Evolutionary conservation across 805 yeast genomes (phyloP).

Genomic region (Schwanniomyces yamadae): DNA sequence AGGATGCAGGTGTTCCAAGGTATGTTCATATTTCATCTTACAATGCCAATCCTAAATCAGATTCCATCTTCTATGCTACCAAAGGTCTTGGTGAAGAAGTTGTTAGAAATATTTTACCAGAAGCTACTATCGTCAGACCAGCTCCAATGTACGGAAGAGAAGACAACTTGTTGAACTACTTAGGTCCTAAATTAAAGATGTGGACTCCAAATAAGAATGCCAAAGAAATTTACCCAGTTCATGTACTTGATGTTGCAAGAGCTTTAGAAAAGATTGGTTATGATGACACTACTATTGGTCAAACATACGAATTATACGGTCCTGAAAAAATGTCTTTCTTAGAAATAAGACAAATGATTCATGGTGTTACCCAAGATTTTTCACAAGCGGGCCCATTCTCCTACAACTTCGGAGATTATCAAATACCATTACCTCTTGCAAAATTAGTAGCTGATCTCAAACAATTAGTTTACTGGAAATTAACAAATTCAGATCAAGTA

Average conservation of each 20-base stretch:
- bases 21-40: conserved; percentile 77
- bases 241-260: conserved; percentile 72
- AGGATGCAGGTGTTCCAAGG: conserved; percentile 70
- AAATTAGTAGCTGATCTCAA: conserved; percentile 45
- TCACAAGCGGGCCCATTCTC: conserved; percentile 45
- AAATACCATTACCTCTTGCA: conserved; percentile 45
- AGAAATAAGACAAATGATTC: conserved; percentile 70
- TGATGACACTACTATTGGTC: conserved; percentile 78
- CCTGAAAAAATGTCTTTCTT: conserved; percentile 59
- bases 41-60: conserved; percentile 67
- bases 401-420: conserved; percentile 42
- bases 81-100: conserved; percentile 77
- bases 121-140: conserved; percentile 82
- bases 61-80: conserved; percentile 72
- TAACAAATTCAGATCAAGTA: conserved; percentile 68
- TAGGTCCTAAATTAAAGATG: conserved; percentile 55
- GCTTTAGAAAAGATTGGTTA: conserved; percentile 77
- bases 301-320: conserved; percentile 73
- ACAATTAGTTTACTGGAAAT: conserved; percentile 44
- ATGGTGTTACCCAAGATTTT: conserved; percentile 55
- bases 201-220: conserved; percentile 66
- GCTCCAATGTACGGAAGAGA: conserved; percentile 76
- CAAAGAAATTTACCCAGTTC: conserved; percentile 68
- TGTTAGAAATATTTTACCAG: conserved; percentile 66
- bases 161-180: conserved; percentile 63